Base-by-base conservation (phyloP, 2,329 filamentous ascomycete genomes). In the Hymenoscyphus linearis region DNA sequence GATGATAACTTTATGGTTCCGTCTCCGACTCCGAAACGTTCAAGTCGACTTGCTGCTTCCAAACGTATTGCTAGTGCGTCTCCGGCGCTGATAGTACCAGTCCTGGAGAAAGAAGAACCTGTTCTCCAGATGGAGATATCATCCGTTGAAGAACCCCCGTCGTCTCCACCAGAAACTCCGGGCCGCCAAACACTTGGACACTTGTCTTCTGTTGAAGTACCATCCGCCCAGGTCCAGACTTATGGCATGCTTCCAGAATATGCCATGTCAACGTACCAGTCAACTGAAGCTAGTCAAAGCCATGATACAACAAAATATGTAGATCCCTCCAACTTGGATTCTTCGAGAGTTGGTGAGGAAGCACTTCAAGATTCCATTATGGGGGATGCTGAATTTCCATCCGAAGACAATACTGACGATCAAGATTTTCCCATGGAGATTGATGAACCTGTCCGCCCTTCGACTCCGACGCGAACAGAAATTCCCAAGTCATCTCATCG, bases 21-120 rank as follows among this genome's bases (percentile, higher is more conserved):
- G 6, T 87, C 85, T 0, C 85, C 85, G 1, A 87, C 85, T 0
- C 85, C 70, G 1, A 69, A 65, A 55, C 64, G 69, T 34, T 57
- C 82, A 4, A 77, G 82, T 54, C 80, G 83, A 36, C 82, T 81
- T 25, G 73, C 74, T 18, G 79, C 78, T 55, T 75, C 79, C 25
- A 10, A 18, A 5, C 44, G 22, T 69, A 79, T 77, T 2, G 83
- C 84, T 57, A 78, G 81, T 3, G 81, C 83, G 10, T 86, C 84
- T 5, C 86, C 84, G 0, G 84, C 84, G 4, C 83, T 82, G 1
- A 78, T 83, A 60, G 55, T 78, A 10, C 40, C 55, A 3, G 13
- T 34, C 2, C 80, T 0, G 78, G 82, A 57, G 77, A 79, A 9
- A 83, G 81, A 60, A 79, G 81, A 13, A 74, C 84, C 4, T 69